phyloP scores from a whole-genome alignment of 257 asterid species.

The Solanum commersonii region DNA sequence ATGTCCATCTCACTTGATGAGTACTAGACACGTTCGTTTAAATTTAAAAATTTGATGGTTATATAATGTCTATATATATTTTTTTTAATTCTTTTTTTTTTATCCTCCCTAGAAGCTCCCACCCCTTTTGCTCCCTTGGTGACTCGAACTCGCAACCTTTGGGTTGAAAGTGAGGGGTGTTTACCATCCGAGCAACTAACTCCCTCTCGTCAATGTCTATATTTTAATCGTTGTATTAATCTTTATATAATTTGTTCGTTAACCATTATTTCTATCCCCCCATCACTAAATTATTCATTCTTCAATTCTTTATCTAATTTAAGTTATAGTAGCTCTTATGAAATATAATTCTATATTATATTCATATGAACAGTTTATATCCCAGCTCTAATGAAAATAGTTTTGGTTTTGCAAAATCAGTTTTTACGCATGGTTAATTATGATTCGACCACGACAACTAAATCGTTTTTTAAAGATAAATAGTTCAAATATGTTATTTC shows the following conservation, averaged over 20 bases:
- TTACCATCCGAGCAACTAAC: no score
- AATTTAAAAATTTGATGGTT: neutral
- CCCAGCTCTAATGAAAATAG: neutral
- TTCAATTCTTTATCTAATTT: neutral
- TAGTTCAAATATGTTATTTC: no score
- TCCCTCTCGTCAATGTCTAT: no score
- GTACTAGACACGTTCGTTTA: neutral
- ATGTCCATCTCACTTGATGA: neutral
- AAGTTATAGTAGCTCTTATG: neutral
- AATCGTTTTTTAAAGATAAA: no score
- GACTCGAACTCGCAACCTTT: no score
- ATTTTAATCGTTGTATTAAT: neutral
- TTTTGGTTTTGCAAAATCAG: neutral
- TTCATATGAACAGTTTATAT: neutral
- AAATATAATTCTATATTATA: neutral
- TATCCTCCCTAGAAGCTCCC: no score
- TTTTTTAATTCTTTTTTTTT: no score
- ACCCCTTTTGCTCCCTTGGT: no score
- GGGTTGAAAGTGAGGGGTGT: no score
- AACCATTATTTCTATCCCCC: neutral
- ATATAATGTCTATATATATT: neutral
- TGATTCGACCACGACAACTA: no score
- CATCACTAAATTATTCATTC: neutral
- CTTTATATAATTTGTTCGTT: neutral
- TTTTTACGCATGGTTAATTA: fast-evolving